Evolutionary conservation across 805 yeast species (phyloP), one percentile per base, ranked within the genome.

Genomic region (Kurtzmaniella cleridarum): DNA sequence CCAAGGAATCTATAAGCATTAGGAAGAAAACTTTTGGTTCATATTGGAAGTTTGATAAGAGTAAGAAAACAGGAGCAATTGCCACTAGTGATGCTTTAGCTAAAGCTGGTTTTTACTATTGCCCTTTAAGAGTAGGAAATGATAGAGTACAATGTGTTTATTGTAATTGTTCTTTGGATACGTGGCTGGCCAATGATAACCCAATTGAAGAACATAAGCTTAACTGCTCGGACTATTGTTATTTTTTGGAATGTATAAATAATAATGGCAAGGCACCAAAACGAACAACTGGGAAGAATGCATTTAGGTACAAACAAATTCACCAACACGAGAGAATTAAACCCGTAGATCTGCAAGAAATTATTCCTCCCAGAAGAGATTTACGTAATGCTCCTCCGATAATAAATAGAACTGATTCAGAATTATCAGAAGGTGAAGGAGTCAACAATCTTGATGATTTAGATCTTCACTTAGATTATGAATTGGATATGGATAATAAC

Each of bases 141-240:
- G 74, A 68, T 39, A 50, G 63, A 13, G 71, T 66, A 0, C 53
- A 57, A 26, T 59, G 64, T 29, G 47, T 53, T 8, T 59, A 57
- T 35, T 59, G 64, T 40, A 44, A 45, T 14, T 47, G 55, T 29
- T 39, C 56, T 8, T 43, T 59, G 32, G 66, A 62, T 34, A 55
- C 55, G 20, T 84, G 91, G 90, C 84, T 75, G 41, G 53, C 59
- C 1, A 69, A 63, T 2, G 93, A 86, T 57, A 78, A 74, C 41
- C 91, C 90, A 0, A 42, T 70, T 7, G 64, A 40, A 9, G 88
- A 79, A 46, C 93, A 84, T 51, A 50, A 34, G 45, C 55, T 38
- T 13, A 53, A 54, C 32, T 41, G 46, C 3, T 33, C 45, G 6
- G 39, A 15, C 2, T 50, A 47, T 34, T 64, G 71, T 37, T 59